Base-by-base conservation (phyloP, 306 rosid genomes). In the Psophocarpus tetragonolobus region DNA sequence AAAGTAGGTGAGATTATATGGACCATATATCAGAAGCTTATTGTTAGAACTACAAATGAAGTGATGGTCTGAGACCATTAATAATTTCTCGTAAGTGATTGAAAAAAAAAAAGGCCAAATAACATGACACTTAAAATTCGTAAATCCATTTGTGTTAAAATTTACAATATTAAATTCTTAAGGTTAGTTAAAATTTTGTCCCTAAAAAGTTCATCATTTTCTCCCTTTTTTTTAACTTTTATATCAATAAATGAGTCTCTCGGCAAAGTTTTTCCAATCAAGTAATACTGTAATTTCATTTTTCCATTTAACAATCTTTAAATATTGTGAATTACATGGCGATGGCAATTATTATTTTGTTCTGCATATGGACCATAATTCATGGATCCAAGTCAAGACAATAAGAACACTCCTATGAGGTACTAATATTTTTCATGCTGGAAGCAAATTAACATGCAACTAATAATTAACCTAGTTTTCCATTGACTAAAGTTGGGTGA, bases 311-410 rank as follows among this genome's bases (percentile, higher is more conserved):
- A 9, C 12, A 14, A 8, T 39, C 12, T 12, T 41, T 41, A 41
- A 41, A 11, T 41, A 10, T 12, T 41, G 12, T 41, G 47, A 41
- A 41, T n/a, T n/a, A n/a, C n/a, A n/a, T 65, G 8, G 41, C 53
- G 8, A 71, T 33, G 27, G 3, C 44, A 44, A 58, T 44, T 32
- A 81, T 66, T 48, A 45, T 6, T 33, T n/a, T n/a, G n/a, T n/a
- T n/a, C n/a, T n/a, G n/a, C n/a, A n/a, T n/a, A 38, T 32, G 76
- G 76, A 74, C 71, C 81, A 66, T 80, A 80, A 53, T 14, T 65
- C 4, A 81, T 64, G 1, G 71, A 65, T 38, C 27, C n/a, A 18
- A 33, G 32, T 68, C 4, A 39, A 39, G 69, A 21, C 47, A 67
- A 65, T 41, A 13, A 74, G 53, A 67, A 57, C 32, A 74, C 18